A percentile compares a stretch with the other conserved stretches of the same genome.
These are phyloP conservation scores for Backusella sp. DNA, from an alignment of 192 early-diverging fungal species.

Conservation along the genomic window DNA sequence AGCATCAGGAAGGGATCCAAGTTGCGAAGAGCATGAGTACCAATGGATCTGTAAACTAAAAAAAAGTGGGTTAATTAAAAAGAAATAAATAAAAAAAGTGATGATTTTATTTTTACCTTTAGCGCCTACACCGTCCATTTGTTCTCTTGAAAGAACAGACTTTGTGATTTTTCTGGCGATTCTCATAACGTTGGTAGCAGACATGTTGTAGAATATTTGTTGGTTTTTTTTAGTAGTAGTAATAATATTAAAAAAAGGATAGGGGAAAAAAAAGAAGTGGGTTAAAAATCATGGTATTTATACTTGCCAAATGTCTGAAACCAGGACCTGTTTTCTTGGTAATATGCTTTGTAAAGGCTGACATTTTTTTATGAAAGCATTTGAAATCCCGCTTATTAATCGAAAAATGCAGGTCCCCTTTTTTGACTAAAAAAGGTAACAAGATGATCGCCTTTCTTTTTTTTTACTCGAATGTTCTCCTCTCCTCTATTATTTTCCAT, in stretches of 20 bases:
- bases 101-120: slow-evolving; percentile 15
- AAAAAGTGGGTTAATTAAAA: not conserved
- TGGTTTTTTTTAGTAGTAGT: not conserved
- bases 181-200: not conserved
- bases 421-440: too few species aligned
- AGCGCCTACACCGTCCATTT: slow-evolving; percentile 81
- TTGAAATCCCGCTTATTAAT: not conserved
- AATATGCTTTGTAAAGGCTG: not conserved
- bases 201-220: not conserved
- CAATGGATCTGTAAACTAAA: slow-evolving; percentile 74
- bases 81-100: not conserved
- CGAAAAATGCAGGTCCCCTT: too few species aligned
- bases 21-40: slow-evolving; percentile 59
- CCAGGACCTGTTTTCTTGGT: not conserved
- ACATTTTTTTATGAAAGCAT: not conserved
- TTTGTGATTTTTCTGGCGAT: slow-evolving; percentile 42
- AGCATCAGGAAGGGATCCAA: slow-evolving; percentile 93
- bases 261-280: not conserved
- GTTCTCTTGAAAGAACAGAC: slow-evolving; percentile 45
- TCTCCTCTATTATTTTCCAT: too few species aligned
- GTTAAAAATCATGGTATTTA: not conserved
- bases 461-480: too few species aligned
- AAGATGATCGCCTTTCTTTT: too few species aligned
- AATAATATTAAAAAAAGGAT: not conserved
- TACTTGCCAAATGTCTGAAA: not conserved